Base-by-base conservation (phyloP, 1,284 basidiomycete genomes). In the Phylloboletellus chloephorus region DNA sequence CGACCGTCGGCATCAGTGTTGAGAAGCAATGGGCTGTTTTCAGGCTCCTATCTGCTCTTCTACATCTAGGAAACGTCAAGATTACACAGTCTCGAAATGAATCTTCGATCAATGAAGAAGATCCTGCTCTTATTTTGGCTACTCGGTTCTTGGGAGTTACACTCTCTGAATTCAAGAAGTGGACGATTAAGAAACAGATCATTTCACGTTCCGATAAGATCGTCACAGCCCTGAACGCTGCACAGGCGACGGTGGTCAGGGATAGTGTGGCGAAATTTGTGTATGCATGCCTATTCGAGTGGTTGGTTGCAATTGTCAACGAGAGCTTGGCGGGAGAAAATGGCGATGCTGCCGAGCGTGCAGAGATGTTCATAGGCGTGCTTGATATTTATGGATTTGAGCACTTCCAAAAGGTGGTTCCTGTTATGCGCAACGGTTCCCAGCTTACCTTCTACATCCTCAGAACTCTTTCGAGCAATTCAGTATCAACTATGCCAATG, bases 401-500 rank as follows among this genome's bases (percentile, higher is more conserved):
- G 65, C 91, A 95, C 64, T 95, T 95, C 72, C 88, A 95, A 68
- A 95, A 94, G 80, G 88, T 72, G 36, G 49, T 39, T 25, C 7
- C 23, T 16, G 13, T 28, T 48, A 1, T 47, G 39, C 15, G 21
- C 23, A 7, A 24, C 25, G 16, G 4, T 26, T 31, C 16, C 22
- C 15, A 20, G 15, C 46, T 49, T 21, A 46, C 30, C 24, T 28
- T 39, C 21, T 43, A 19, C 11, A 12, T 37, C 31, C 32, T 17
- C 51, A 87, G 85, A 97, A 97, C 67, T 96, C 92, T 8, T 98
- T 98, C 61, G 96, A 99, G 66, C 96, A 99, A 69, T 98, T 98
- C 68, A 97, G 94, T 65, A 99, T 99, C 72, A 98, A 99, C 64
- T 98, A 98, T 64, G 96, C 96, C 32, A 98, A 99, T 58, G 96